Base-by-base conservation (phyloP, 2,329 filamentous ascomycete genomes). In the Sarocladiaceae sp. region DNA sequence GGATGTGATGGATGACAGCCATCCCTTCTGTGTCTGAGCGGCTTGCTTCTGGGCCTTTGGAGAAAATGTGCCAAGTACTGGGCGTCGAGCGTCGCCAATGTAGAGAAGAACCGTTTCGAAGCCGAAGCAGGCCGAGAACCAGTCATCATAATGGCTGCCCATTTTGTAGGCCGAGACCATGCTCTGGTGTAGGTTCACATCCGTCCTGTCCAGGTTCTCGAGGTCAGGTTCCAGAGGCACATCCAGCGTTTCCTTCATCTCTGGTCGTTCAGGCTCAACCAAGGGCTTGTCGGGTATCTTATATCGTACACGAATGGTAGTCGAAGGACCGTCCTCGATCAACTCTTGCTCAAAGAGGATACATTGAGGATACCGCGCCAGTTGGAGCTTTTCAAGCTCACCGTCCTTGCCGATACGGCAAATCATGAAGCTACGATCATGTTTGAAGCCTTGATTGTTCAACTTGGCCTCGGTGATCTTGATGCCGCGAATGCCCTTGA, bases 371-470 rank as follows among this genome's bases (percentile, higher is more conserved):
- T 80, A 76, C 25, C 71, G 55, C 1, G 76, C 66, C 28, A 89
- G 70, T 61, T 86, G 82, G 66, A 90, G 77, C 60, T 84, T 83
- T 55, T 72, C 67, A 25, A 80, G 61, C 31, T 65, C 60, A 25
- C 64, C 71, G 36, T 69, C 65, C 39, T 68, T 59, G 17, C 71
- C 62, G 56, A 79, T 71, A 58, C 78, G 79, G 55, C 82, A 76
- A 3, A 90, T 76, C 80, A 90, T 88, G 67, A 88, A 90, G 29
- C 75, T 74, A 10, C 87, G 79, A 69, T 91, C 87, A 63, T 87
- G 71, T 36, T 73, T 70, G 58, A 89, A 73, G 13, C 87, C 86
- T 56, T 82, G 77, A n/a, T 74, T 72, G 4, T 78, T 79, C 44
- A 89, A 66, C n/a, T 68, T 66, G 3, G 83, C 75, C 1, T 69